Base-by-base conservation (phyloP, 768 basidiomycete species). In the Russula ochroleuca region DNA sequence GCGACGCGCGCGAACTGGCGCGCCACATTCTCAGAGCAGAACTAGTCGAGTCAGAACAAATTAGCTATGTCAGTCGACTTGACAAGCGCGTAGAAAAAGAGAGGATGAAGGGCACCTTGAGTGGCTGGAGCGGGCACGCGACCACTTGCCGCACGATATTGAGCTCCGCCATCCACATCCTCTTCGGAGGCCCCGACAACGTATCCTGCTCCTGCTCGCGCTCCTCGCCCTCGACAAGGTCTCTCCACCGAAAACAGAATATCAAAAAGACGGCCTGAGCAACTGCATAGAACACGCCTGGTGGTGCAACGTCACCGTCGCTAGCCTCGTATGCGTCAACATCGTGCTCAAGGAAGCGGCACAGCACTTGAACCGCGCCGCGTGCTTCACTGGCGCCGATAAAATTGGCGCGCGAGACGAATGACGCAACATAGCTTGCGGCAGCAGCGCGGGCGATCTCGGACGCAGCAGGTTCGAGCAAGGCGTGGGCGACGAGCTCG, bases 231-330 rank as follows among this genome's bases (percentile, higher is more conserved):
- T 83, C 80, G 47, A 84, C 73, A 40, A 98, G 76, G 67, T 98
- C 97, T 64, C 92, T 78, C 96, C 96, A 98, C 13, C 97, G 80
- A 76, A 98, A 99, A 74, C 97, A 98, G 74, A 99, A 99, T 67
- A 99, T 93, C 67, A 98, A 81, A 72, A 99, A 95, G 11, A 94
- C 84, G 0, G 95, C 88, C 71, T 98, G 97, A 0, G 86, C 77
- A 37, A 96, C 88, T 2, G 95, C 94, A 72, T 98, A 98, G 72
- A 98, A 98, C 21, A 96, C 83, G 31, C 82, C 83, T 69, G 88
- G 77, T n/a, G 80, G 77, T 6, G 75, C 72, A 53, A 76, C 75
- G 53, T 67, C 73, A 55, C 67, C 71, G 35, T 69, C 6, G 74
- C 74, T 19, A 77, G 74, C 9, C 14, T 79, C 80, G 45, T 87